phyloP scores from a whole-genome alignment of 495 filamentous ascomycete species.

The Collariella sp. region DNA sequence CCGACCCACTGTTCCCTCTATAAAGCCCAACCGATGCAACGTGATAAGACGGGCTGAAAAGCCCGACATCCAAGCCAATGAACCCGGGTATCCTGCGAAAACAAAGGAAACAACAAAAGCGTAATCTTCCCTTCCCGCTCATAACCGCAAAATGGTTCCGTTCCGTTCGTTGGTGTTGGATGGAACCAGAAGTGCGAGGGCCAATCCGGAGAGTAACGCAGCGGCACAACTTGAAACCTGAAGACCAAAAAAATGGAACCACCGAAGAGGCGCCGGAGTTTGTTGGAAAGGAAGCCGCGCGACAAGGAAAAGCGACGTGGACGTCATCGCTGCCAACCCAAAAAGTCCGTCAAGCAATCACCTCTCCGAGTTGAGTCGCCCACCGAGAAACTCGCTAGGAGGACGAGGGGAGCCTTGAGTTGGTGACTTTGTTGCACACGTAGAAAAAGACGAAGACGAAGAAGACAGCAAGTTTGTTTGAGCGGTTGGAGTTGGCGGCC shows the following conservation, averaged over 20 bases:
- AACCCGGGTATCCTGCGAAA: too few relatives aligned
- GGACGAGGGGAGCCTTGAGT: not conserved
- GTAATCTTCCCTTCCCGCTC: not conserved
- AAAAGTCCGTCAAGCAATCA: too few relatives aligned
- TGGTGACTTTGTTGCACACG: constrained; percentile 14
- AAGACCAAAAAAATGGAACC: too few relatives aligned
- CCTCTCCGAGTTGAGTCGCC: not conserved
- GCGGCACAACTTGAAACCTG: too few relatives aligned
- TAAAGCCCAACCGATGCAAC: constrained; percentile 1
- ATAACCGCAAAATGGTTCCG: too few relatives aligned
- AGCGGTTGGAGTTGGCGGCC: constrained; percentile 18
- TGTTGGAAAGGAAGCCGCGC: too few relatives aligned
- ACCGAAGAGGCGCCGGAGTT: too few relatives aligned
- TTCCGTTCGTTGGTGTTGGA: too few relatives aligned
- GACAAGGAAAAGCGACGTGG: not conserved
- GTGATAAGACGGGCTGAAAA: not conserved
- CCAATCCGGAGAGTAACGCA: too few relatives aligned
- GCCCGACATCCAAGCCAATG: not conserved
- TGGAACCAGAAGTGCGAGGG: too few relatives aligned
- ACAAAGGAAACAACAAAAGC: not conserved
- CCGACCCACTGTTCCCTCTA: constrained; percentile 1
- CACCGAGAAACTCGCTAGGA: constrained; percentile 2
- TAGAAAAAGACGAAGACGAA: constrained; percentile 24
- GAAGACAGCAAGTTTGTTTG: constrained; percentile 18
- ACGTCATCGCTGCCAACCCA: not conserved